Evolutionary conservation across 306 rosid species (phyloP).

Genomic region (Echinosophora koreensis): DNA sequence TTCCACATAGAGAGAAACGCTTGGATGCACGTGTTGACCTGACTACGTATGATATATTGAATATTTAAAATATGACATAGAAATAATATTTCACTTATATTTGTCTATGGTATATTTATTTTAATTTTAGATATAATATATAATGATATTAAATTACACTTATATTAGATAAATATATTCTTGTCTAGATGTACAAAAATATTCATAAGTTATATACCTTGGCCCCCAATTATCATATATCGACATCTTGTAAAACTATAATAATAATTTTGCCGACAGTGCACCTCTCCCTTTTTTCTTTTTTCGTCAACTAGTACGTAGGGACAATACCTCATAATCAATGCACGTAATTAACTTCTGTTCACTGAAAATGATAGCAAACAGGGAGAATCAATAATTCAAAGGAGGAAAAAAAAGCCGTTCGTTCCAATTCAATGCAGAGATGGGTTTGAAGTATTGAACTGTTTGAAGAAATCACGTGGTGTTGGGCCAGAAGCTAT

Average conservation of each 20-base stretch:
- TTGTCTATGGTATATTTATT: too few species aligned
- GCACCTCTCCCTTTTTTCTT: not conserved
- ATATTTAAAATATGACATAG: too few species aligned
- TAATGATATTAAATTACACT: too few species aligned
- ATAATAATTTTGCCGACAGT: not conserved
- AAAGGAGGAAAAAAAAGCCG: not conserved
- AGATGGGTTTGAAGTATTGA: not conserved
- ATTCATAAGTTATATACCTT: too few species aligned
- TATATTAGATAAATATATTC: too few species aligned
- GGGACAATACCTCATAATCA: not conserved
- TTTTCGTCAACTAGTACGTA: not conserved
- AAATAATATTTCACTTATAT: too few species aligned
- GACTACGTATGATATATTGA: too few species aligned
- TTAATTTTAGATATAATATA: too few species aligned
- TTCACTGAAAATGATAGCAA: conserved; percentile 36
- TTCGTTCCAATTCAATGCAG: conserved; percentile 21
- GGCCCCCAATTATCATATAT: too few species aligned
- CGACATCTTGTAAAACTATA: not conserved
- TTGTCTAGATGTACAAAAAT: too few species aligned
- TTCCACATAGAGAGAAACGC: not conserved
- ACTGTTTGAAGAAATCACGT: not conserved
- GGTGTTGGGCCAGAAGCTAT: not conserved
- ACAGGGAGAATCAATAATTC: conserved; percentile 3
- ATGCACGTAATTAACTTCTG: conserved; percentile 7
- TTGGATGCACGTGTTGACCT: not conserved